Evolutionary conservation across 2,329 filamentous ascomycete species (phyloP).

Genomic region (Ophiostoma ulmi): DNA sequence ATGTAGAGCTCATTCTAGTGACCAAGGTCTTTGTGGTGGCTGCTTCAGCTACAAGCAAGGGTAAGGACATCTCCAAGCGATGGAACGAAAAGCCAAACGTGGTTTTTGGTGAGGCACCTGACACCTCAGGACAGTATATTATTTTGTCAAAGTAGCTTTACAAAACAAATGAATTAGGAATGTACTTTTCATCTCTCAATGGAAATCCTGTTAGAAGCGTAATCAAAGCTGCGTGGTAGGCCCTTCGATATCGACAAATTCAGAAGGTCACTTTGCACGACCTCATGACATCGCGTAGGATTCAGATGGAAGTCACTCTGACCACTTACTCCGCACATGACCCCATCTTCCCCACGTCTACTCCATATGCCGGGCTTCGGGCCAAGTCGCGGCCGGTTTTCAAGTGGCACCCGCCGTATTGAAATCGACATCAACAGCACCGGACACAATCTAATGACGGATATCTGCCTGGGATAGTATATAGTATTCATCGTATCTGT

Average conservation of each 20-base stretch:
- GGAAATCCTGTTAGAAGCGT: too few species aligned
- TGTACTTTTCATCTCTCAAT: too few species aligned
- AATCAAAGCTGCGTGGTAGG: background rate
- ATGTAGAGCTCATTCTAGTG: background rate
- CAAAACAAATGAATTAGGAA: background rate
- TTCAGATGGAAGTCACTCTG: background rate
- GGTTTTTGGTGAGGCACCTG: background rate
- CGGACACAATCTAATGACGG: background rate
- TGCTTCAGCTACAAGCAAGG: background rate
- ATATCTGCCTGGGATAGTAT: background rate
- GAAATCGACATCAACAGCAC: background rate
- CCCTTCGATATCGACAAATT: background rate
- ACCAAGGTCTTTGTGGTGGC: background rate
- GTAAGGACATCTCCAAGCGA: background rate
- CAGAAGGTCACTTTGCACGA: background rate
- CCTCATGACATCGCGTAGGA: background rate
- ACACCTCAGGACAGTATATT: background rate
- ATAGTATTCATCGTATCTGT: conserved; percentile 11
- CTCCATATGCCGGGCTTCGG: background rate
- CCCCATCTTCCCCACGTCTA: background rate
- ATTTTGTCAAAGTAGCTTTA: background rate
- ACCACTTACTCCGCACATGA: conserved; percentile 6
- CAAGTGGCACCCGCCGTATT: background rate
- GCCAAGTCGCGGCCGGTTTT: background rate
- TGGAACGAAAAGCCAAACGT: background rate